Conservation (phyloP, 768 basidiomycete species). For the Tricholoma matsutake region DNA sequence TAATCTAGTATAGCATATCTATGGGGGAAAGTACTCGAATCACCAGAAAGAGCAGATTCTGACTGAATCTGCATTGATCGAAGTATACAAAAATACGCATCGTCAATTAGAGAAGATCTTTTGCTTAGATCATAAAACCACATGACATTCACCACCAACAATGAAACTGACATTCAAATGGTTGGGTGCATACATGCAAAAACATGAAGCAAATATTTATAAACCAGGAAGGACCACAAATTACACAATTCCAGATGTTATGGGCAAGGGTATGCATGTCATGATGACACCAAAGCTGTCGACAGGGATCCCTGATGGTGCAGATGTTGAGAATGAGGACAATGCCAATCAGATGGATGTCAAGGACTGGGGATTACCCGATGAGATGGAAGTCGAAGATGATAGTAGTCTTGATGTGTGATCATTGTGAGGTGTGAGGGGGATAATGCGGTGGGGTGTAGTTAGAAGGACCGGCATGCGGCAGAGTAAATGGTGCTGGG, state of each 20-base stretch:
- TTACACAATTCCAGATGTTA: slow-evolving; percentile 1
- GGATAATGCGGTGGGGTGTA: neutral
- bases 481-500: neutral
- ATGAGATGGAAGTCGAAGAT: too few species aligned
- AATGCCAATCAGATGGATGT: neutral
- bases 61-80: slow-evolving; percentile 29
- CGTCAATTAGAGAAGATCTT: slow-evolving; percentile 23
- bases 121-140: slow-evolving; percentile 13
- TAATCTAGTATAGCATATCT: slow-evolving; percentile 26
- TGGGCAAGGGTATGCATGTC: too few species aligned
- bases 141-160: slow-evolving; percentile 22
- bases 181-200: too few species aligned
- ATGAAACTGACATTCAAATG: slow-evolving; percentile 23
- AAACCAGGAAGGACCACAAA: neutral
- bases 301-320: neutral
- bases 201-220: too few species aligned
- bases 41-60: slow-evolving; percentile 28
- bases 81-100: slow-evolving; percentile 26
- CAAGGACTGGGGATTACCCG: neutral
- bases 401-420: too few species aligned
- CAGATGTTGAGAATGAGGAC: neutral
- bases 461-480: neutral
- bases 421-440: neutral
- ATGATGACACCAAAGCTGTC: neutral
- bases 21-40: slow-evolving; percentile 34